Percentiles rank a stretch among this genome's conserved stretches.
Conservation (phyloP, 2,329 filamentous ascomycete genomes). For the Furcasterigmium sp. region DNA sequence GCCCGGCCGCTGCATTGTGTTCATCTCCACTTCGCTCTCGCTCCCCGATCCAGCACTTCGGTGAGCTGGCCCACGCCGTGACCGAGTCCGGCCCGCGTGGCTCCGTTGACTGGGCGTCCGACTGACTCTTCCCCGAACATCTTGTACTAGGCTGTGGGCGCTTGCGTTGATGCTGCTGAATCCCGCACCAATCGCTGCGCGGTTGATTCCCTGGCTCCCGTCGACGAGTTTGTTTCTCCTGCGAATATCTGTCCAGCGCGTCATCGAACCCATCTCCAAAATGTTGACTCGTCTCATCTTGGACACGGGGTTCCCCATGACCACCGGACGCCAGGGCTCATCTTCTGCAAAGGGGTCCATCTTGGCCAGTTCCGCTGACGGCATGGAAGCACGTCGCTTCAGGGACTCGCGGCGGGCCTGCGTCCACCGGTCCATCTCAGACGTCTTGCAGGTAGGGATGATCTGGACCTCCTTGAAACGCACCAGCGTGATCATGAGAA, state of each 20-base stretch:
- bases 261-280: constrained; percentile 63
- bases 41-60: constrained; percentile 7
- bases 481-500: constrained; percentile 57
- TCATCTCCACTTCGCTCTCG: constrained; percentile 21
- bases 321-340: constrained; percentile 61
- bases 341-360: constrained; percentile 37
- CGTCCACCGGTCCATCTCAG: constrained; percentile 49
- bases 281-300: constrained; percentile 66
- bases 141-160: constrained; percentile 25
- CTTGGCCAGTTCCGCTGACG: constrained; percentile 11
- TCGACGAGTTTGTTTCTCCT: constrained; percentile 54
- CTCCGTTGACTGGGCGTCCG: constrained; percentile 7
- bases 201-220: constrained; percentile 28
- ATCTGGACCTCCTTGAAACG: constrained; percentile 64
- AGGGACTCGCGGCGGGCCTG: constrained; percentile 43
- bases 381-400: constrained; percentile 36
- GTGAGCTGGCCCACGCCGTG: constrained; percentile 3
- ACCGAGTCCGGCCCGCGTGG: neutral
- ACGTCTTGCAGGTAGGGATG: constrained; percentile 55
- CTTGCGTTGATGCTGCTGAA: constrained; percentile 29
- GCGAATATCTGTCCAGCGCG: constrained; percentile 68
- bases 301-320: constrained; percentile 67
- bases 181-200: constrained; percentile 26
- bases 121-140: constrained; percentile 21
- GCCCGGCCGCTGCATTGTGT: constrained; percentile 8